phyloP scores from a whole-genome alignment of 495 filamentous ascomycete genomes.

The Bacidia gigantensis region DNA sequence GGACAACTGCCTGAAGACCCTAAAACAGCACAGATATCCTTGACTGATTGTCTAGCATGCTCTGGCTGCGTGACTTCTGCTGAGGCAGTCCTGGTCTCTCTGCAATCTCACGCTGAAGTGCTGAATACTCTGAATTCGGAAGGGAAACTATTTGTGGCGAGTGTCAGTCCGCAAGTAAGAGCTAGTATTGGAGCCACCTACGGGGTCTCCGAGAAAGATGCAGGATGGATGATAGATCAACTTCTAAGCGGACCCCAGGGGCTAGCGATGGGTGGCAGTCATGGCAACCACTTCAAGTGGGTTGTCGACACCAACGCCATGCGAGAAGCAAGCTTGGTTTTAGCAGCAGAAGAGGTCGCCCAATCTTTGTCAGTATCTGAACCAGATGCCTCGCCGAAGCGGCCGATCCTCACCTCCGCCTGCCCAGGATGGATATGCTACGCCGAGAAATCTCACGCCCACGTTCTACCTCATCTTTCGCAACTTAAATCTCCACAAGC shows the following conservation, averaged over 20 bases:
- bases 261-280: constrained; percentile 49
- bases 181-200: constrained; percentile 77
- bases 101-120: constrained; percentile 87
- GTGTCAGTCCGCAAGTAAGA: constrained; percentile 77
- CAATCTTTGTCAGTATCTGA: constrained; percentile 23
- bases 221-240: constrained; percentile 68
- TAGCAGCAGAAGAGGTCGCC: constrained; percentile 67
- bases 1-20: constrained; percentile 51
- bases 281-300: constrained; percentile 70
- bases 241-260: constrained; percentile 60
- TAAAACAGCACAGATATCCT: constrained; percentile 73
- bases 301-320: constrained; percentile 75
- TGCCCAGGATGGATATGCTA: constrained; percentile 99
- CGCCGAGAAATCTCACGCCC: constrained; percentile 90
- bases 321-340: constrained; percentile 60
- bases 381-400: constrained; percentile 31
- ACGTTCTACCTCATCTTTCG: constrained; percentile 83
- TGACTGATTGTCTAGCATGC: constrained; percentile 95
- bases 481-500: constrained; percentile 89
- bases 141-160: constrained; percentile 69
- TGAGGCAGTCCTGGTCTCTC: constrained; percentile 81
- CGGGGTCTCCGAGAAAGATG: constrained; percentile 55
- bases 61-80: constrained; percentile 96
- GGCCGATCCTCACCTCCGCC: constrained; percentile 74
- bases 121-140: constrained; percentile 62